These are phyloP conservation scores for Picea glauca DNA, from an alignment of 75 land plant genomes.

Conservation along the genomic window DNA sequence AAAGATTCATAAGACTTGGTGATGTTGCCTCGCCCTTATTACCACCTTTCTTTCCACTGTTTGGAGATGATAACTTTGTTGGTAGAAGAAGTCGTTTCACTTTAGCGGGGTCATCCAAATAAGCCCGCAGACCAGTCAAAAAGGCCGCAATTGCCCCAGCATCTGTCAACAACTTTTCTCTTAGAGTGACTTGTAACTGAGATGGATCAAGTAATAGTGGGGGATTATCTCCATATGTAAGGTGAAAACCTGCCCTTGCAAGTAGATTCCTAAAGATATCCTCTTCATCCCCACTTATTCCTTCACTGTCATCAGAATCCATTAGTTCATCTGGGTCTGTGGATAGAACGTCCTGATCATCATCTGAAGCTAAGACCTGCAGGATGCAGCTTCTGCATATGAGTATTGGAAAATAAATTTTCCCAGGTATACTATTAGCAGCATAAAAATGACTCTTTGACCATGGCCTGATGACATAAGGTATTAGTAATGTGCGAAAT, in stretches of 20 bases:
- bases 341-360: conserved; percentile 93
- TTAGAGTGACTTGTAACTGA: conserved; percentile 78
- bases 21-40: conserved; percentile 67
- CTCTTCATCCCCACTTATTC: conserved; percentile 94
- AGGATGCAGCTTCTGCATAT: background rate
- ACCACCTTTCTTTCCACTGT: conserved; percentile 52
- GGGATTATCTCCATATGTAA: conserved; percentile 87
- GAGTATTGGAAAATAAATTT: background rate
- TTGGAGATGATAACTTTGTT: conserved; percentile 63
- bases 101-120: conserved; percentile 96
- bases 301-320: conserved; percentile 96
- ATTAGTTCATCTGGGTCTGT: conserved; percentile 96
- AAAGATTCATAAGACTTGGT: conserved; percentile 91
- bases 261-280: conserved; percentile 92
- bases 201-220: conserved; percentile 55
- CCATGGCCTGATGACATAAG: background rate
- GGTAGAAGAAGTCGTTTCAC: conserved; percentile 94
- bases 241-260: conserved; percentile 92
- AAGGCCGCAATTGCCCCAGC: conserved; percentile 98
- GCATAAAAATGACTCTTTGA: background rate
- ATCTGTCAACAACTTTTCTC: conserved; percentile 93
- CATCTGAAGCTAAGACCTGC: conserved; percentile 95
- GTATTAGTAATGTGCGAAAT: background rate
- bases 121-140: conserved; percentile 90
- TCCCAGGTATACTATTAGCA: background rate